These are phyloP conservation scores for Bipolaris sorokiniana DNA, from an alignment of 2,329 filamentous ascomycete genomes.

Conservation along the genomic window DNA sequence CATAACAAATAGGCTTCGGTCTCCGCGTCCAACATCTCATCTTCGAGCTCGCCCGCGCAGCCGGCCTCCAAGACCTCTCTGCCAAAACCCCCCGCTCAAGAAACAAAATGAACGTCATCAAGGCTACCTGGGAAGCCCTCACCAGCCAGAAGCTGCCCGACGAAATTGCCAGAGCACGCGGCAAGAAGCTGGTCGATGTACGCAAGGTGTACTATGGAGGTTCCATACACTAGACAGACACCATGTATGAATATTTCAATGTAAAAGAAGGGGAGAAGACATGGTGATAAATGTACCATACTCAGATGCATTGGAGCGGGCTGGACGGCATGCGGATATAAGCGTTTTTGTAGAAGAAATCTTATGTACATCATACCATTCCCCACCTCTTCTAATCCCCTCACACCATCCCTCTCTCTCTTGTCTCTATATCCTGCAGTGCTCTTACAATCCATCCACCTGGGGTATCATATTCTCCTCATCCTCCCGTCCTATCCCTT, in stretches of 20 bases:
- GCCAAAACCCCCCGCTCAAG: conserved; percentile 82
- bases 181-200: conserved; percentile 95
- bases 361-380: conserved; percentile 7
- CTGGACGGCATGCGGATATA: neutral
- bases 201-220: conserved; percentile 97
- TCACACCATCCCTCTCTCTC: neutral
- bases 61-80: conserved; percentile 85
- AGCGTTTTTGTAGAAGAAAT: conserved; percentile 7
- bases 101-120: conserved; percentile 98
- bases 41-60: conserved; percentile 89
- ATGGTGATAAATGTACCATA: conserved; percentile 17
- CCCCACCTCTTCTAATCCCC: neutral
- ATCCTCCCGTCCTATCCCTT: neutral
- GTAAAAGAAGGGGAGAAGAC: neutral
- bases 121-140: conserved; percentile 84
- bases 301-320: conserved; percentile 5
- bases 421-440: no score
- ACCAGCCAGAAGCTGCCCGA: conserved; percentile 85
- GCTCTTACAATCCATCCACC: no score
- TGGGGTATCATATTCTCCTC: neutral
- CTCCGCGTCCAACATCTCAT: conserved; percentile 89
- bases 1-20: conserved; percentile 75
- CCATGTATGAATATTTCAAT: conserved; percentile 22
- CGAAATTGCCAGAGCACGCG: conserved; percentile 83
- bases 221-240: conserved; percentile 41